phyloP scores from a whole-genome alignment of 805 yeast genomes.

The Starmera quercuum region DNA sequence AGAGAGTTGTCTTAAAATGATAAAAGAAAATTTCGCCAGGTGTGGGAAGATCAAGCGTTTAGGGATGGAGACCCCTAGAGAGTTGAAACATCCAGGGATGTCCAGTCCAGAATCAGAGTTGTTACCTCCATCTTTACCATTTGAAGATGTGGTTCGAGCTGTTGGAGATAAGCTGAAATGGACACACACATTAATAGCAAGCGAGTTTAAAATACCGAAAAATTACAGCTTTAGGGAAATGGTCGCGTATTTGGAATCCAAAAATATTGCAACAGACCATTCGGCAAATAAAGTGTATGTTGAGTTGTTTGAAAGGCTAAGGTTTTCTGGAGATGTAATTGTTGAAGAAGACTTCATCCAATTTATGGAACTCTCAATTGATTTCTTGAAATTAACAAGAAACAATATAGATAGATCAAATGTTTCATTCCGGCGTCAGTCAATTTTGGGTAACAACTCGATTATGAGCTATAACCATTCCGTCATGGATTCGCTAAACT shows the following conservation, averaged over 20 bases:
- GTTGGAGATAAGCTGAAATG: slow-evolving; percentile 51
- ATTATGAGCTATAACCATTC: background rate
- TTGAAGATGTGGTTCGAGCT: slow-evolving; percentile 52
- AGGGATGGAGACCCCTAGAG: slow-evolving; percentile 33
- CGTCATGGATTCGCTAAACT: background rate
- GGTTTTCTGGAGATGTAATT: slow-evolving; percentile 59
- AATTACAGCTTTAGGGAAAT: slow-evolving; percentile 35
- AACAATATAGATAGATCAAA: slow-evolving; percentile 3
- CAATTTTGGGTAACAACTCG: background rate
- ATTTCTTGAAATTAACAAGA: slow-evolving; percentile 21
- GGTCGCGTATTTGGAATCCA: slow-evolving; percentile 25
- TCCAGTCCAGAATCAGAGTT: slow-evolving; percentile 31
- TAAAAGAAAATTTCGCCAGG: slow-evolving; percentile 32
- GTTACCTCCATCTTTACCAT: slow-evolving; percentile 31
- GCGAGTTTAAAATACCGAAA: slow-evolving; percentile 27
- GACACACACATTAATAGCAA: slow-evolving; percentile 32
- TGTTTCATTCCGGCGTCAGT: background rate
- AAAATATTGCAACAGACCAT: slow-evolving; percentile 14
- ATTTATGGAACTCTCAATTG: slow-evolving; percentile 42
- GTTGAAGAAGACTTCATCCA: slow-evolving; percentile 49
- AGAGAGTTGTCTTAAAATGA: slow-evolving; percentile 29
- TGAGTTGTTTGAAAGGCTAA: slow-evolving; percentile 53
- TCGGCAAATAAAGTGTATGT: slow-evolving; percentile 27
- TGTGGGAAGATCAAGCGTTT: slow-evolving; percentile 32
- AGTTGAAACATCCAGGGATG: slow-evolving; percentile 44